A percentile compares a stretch with the other conserved stretches of the same genome.
Evolutionary conservation across 768 basidiomycete genomes (phyloP).

Genomic region (Russula vinacea): DNA sequence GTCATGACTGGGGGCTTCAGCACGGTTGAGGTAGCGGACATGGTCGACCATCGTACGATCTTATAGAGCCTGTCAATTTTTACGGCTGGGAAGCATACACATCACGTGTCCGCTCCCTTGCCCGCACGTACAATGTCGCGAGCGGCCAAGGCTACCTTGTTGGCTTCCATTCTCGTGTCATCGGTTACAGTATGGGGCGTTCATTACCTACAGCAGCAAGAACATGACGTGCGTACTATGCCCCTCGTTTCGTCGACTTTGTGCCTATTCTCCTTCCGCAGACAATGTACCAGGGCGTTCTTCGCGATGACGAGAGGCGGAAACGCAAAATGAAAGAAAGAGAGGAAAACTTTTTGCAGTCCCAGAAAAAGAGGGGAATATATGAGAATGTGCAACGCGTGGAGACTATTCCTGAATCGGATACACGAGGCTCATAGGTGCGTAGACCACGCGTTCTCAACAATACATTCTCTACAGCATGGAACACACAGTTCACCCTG

Average conservation of each 20-base stretch:
- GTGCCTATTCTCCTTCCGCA: too few relatives aligned
- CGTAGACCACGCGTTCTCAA: not conserved
- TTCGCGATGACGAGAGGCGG: constrained; percentile 83
- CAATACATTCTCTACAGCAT: not conserved
- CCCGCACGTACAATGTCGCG: constrained; percentile 60
- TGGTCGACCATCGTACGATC: constrained; percentile 22
- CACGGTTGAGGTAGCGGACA: constrained; percentile 31
- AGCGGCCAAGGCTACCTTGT: constrained; percentile 72
- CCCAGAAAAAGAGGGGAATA: constrained; percentile 57
- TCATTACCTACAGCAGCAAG: constrained; percentile 79
- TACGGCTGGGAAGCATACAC: not conserved
- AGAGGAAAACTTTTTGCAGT: constrained; percentile 59
- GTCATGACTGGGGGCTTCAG: constrained; percentile 20
- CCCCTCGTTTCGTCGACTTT: too few relatives aligned
- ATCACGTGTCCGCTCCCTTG: constrained; percentile 7
- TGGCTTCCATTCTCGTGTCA: constrained; percentile 58
- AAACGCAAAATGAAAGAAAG: constrained; percentile 66
- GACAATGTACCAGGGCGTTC: constrained; percentile 90
- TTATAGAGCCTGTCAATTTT: not conserved
- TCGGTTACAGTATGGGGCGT: constrained; percentile 82
- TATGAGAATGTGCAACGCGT: constrained; percentile 56
- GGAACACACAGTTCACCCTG: not conserved
- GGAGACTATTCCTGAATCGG: not conserved
- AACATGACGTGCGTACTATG: constrained; percentile 69
- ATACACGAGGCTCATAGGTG: not conserved